Evolutionary conservation across 805 yeast genomes (phyloP).

Genomic region (Spencermartinsiella europaea): DNA sequence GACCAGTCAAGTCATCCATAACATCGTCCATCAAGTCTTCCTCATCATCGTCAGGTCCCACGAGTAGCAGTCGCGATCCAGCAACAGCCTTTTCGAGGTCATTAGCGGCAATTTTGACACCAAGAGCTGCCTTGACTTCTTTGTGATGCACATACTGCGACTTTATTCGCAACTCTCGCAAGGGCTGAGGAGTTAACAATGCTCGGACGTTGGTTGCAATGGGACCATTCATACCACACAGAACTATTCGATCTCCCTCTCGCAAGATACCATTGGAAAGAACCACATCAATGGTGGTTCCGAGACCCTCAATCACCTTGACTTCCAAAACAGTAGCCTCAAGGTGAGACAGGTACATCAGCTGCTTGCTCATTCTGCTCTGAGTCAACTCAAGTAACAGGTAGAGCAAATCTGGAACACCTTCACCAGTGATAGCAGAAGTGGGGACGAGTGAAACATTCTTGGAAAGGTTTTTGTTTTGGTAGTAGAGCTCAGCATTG

Average conservation of each 20-base stretch:
- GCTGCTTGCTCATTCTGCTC: constrained; percentile 97
- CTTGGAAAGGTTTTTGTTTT: constrained; percentile 88
- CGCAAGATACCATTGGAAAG: constrained; percentile 91
- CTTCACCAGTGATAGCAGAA: constrained; percentile 98
- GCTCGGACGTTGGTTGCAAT: constrained; percentile 96
- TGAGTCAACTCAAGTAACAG: constrained; percentile 91
- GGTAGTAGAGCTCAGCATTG: constrained; percentile 93
- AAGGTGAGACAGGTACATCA: constrained; percentile 88
- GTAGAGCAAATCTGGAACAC: constrained; percentile 98
- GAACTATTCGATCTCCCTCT: constrained; percentile 92
- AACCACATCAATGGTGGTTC: constrained; percentile 97
- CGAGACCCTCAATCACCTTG: constrained; percentile 96
- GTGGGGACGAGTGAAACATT: constrained; percentile 97
- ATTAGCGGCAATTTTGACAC: constrained; percentile 97
- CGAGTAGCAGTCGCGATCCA: constrained; percentile 92
- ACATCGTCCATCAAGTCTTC: constrained; percentile 97
- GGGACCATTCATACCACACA: constrained; percentile 98
- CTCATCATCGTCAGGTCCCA: constrained; percentile 96
- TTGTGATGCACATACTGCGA: constrained; percentile 96
- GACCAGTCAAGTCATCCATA: constrained; percentile 95
- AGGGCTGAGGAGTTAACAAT: constrained; percentile 92
- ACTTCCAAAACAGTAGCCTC: constrained; percentile 98
- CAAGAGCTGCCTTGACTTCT: constrained; percentile 97
- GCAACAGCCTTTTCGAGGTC: constrained; percentile 98
- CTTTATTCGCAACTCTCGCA: constrained; percentile 92